phyloP scores from a whole-genome alignment of 306 rosid species.

The Cotoneaster glaucophyllus region DNA sequence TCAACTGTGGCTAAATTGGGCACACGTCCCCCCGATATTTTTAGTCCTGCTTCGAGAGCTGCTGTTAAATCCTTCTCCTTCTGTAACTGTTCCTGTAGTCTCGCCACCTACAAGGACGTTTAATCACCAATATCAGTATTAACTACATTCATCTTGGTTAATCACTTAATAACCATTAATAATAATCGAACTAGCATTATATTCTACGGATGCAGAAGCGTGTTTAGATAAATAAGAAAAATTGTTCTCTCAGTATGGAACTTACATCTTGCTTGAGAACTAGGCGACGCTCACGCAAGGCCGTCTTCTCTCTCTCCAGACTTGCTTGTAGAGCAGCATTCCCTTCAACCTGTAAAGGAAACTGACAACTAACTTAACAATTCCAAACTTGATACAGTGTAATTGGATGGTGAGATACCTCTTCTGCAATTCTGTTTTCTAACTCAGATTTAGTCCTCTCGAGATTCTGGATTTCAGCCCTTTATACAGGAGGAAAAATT shows the following conservation, averaged over 20 bases:
- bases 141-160: neutral
- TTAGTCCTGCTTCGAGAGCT: constrained; percentile 58
- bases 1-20: constrained; percentile 35
- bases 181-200: neutral
- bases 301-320: constrained; percentile 47
- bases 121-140: neutral
- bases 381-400: constrained; percentile 19
- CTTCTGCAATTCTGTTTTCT: constrained; percentile 47
- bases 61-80: constrained; percentile 56
- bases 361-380: constrained; percentile 2
- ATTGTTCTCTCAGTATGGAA: constrained; percentile 16
- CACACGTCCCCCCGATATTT: constrained; percentile 26
- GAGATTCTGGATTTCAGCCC: constrained; percentile 62
- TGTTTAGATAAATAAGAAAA: neutral
- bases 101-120: constrained; percentile 49
- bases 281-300: constrained; percentile 56
- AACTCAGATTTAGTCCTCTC: constrained; percentile 56
- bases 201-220: neutral
- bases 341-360: constrained; percentile 45
- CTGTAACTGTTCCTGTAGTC: constrained; percentile 58
- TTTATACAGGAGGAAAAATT: constrained; percentile 31
- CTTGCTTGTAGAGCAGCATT: constrained; percentile 48
- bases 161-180: neutral
- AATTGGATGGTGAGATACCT: constrained; percentile 41
- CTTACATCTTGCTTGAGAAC: constrained; percentile 83